Percentiles rank a stretch among this genome's conserved stretches.
These are phyloP conservation scores for Wickerhamiella vanderwaltii DNA, from an alignment of 805 yeast genomes.

Conservation along the genomic window DNA sequence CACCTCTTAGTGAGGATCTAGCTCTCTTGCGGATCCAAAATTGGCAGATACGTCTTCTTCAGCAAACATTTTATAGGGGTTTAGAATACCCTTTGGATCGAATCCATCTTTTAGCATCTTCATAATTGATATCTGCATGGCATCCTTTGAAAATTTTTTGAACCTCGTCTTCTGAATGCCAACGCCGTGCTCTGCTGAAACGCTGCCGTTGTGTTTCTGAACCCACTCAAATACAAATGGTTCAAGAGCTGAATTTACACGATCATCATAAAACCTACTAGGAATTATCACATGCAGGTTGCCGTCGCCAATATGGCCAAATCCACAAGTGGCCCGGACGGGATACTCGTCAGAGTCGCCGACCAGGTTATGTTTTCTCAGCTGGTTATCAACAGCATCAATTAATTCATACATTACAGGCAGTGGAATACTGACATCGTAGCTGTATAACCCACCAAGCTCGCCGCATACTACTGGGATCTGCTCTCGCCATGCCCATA, in stretches of 20 bases:
- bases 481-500: conserved; percentile 14
- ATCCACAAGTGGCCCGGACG: conserved; percentile 80
- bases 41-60: not conserved
- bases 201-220: conserved; percentile 47
- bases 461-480: conserved; percentile 10
- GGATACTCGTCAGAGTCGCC: conserved; percentile 31
- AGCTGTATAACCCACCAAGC: conserved; percentile 11
- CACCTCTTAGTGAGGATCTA: no score
- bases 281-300: conserved; percentile 85
- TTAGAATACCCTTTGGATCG: conserved; percentile 84
- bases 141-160: conserved; percentile 67
- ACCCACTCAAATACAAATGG: conserved; percentile 93
- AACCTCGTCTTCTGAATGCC: conserved; percentile 91
- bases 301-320: conserved; percentile 95
- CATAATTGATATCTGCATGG: conserved; percentile 58
- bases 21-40: no score
- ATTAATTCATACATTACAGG: conserved; percentile 13
- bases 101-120: conserved; percentile 62
- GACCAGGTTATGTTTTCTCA: conserved; percentile 1
- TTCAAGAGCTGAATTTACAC: conserved; percentile 65
- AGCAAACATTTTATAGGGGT: conserved; percentile 79
- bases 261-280: conserved; percentile 65
- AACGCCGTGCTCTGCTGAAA: conserved; percentile 91
- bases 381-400: conserved; percentile 8
- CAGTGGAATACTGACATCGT: conserved; percentile 14